Evolutionary conservation across 176 grass and related monocot species (phyloP), one percentile per base, ranked within the genome.

Genomic region (Pontederia crassipes): DNA sequence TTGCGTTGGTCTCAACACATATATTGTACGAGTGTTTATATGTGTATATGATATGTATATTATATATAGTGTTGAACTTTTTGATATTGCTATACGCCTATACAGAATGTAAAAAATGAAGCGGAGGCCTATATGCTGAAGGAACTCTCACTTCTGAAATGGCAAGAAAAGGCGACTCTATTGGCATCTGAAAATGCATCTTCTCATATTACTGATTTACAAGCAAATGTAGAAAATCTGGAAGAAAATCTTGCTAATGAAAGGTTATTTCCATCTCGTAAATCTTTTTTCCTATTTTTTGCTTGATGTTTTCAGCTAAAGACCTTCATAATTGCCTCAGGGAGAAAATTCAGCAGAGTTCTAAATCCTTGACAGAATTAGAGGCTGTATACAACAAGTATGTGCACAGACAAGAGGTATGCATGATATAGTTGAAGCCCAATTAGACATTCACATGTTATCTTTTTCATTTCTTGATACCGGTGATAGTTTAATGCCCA

Each of bases 21-120:
- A 40, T 40, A 61, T 61, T 27, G 40, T 17, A 51, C n/a, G 20
- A 24, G 20, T 24, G 20, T 24, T 24, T 24, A 32, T 32, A 4
- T 16, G 10, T 50, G 2, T 15, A 12, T 61, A 51, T 28, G 32
- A 11, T 15, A 28, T 52, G 10, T 29, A 47, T 70, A 29, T 17
- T 40, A 28, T 78, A n/a, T 11, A n/a, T 45, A 45, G 56, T 17
- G 4, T 29, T 53, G 11, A 61, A 32, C 46, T 70, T 50, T 32
- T 61, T 58, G 35, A 9, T 27, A 26, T 76, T 3, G n/a, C 49
- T 62, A 32, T 14, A 71, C 18, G 32, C 24, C 76, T 57, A 9
- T 74, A 27, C 78, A 97, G 93, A 83, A 72, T 58, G 87, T 89
- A 0, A 97, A 97, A 91, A 87, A 97, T 79, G 93, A 97, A 76